Percentiles rank a stretch among this genome's conserved stretches.
phyloP scores from a whole-genome alignment of 257 asterid genomes.

The Rehmannia glutinosa region DNA sequence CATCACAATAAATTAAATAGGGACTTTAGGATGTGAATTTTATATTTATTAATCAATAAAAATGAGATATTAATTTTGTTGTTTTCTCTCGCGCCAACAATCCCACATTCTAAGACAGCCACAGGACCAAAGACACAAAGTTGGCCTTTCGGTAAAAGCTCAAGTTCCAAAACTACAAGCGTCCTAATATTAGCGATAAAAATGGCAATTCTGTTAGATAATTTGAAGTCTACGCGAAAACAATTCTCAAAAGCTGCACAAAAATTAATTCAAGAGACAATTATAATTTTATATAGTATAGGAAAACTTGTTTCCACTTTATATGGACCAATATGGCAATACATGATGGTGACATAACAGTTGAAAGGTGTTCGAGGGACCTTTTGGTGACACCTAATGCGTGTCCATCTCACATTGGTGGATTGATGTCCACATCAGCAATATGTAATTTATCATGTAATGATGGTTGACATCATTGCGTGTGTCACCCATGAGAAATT shows the following conservation, averaged over 20 bases:
- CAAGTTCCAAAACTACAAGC: too few relatives aligned
- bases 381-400: slow-evolving; percentile 9
- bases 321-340: slow-evolving; percentile 9
- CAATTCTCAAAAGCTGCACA: neutral
- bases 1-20: too few relatives aligned
- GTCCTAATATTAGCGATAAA: too few relatives aligned
- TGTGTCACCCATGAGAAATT: slow-evolving; percentile 8
- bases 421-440: slow-evolving; percentile 12
- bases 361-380: neutral
- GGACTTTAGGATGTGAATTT: too few relatives aligned
- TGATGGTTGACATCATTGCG: slow-evolving; percentile 27
- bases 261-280: slow-evolving; percentile 3
- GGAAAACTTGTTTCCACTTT: neutral
- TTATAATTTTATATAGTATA: neutral
- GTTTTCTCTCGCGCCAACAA: neutral
- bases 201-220: too few relatives aligned
- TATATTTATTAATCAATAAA: neutral
- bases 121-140: slow-evolving; percentile 4
- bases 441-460: neutral
- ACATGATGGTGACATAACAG: neutral
- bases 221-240: neutral
- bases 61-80: neutral
- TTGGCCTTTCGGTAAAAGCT: slow-evolving; percentile 10
- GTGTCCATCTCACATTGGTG: slow-evolving; percentile 14
- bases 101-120: neutral